Evolutionary conservation across 139 green algal genomes (phyloP), one percentile per base, ranked within the genome.

Genomic region (Chlorella sp.): DNA sequence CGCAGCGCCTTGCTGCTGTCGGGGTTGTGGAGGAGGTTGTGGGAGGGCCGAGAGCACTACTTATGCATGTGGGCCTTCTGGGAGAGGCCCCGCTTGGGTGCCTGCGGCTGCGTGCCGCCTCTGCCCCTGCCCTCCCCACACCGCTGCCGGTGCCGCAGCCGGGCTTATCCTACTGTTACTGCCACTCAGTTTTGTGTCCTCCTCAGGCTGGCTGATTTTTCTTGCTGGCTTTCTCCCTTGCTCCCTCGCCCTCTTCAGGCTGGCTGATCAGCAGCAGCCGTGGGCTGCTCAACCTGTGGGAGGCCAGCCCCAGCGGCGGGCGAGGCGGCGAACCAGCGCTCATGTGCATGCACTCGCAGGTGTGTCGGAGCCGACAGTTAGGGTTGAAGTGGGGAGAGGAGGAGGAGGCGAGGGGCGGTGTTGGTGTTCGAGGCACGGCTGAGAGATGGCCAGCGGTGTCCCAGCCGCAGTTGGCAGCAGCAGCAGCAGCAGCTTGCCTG

Each of bases 221-320:
- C 34, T 1, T 57, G 34, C 24, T 34, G 3, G 16, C 77, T 24
- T 60, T 1, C 37, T 60, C 19, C 77, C 34, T 1, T 57, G 34
- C 24, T 34, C 77, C 16, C 34, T 1, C 37, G 34, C 19, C 77
- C 18, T 9, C n/a, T 83, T 57, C 80, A 83, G 91, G 91, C 73
- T 94, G 92, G 92, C 37, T 94, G 4, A 73, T 94, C 34, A 89
- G 64, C 53, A 40, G 85, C 83, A 95, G 92, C 7, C 73, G 87
- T 0, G 61, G 86, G 0, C 36, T 95, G 82, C 93, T 97, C 53
- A 97, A 97, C 89, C 90, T 97, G 84, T 97, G 94, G 94, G 94
- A 96, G 80, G 94, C 91, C 88, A 94, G 40, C 80, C 82, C 85
- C 34, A 92, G 93, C 32, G 93, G 91, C 18, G 91, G 93, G 32